Percentiles rank a stretch among this genome's conserved stretches.
Evolutionary conservation across 768 basidiomycete genomes (phyloP).

Genomic region (Pleurotus sapidus): DNA sequence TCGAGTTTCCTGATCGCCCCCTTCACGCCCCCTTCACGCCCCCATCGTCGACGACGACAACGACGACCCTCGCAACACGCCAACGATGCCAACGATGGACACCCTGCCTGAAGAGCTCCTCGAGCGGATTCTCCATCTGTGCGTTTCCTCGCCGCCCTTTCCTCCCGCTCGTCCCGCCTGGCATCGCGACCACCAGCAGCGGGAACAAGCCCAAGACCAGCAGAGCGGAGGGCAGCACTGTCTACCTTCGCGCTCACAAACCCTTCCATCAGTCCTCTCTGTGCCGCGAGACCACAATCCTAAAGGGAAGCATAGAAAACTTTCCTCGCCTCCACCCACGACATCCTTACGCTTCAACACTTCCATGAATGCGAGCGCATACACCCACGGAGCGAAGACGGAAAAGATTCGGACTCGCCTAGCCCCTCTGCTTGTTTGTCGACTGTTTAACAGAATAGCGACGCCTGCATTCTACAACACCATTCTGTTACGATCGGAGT

Average conservation of each 20-base stretch:
- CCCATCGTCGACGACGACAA: too few species aligned
- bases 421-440: slow-evolving; percentile 50
- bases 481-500: slow-evolving; percentile 38
- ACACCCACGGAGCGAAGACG: neutral
- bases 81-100: slow-evolving; percentile 9
- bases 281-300: slow-evolving; percentile 6
- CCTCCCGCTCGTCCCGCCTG: neutral
- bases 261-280: neutral
- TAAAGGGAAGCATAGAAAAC: neutral
- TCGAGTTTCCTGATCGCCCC: too few species aligned
- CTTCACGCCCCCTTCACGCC: too few species aligned
- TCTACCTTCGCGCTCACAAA: neutral
- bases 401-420: slow-evolving; percentile 17
- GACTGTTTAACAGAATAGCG: slow-evolving; percentile 51
- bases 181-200: neutral
- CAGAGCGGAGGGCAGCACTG: neutral
- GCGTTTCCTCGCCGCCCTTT: slow-evolving; percentile 17
- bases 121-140: slow-evolving; percentile 27
- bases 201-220: neutral
- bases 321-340: slow-evolving; percentile 1
- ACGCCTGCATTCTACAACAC: slow-evolving; percentile 57
- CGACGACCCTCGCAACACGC: too few species aligned
- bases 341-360: neutral
- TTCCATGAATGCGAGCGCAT: neutral
- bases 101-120: slow-evolving; percentile 32